Percentiles rank a stretch among this genome's conserved stretches.
Evolutionary conservation across 2,329 filamentous ascomycete genomes (phyloP).

Genomic region (Dactylellina drechsleri): DNA sequence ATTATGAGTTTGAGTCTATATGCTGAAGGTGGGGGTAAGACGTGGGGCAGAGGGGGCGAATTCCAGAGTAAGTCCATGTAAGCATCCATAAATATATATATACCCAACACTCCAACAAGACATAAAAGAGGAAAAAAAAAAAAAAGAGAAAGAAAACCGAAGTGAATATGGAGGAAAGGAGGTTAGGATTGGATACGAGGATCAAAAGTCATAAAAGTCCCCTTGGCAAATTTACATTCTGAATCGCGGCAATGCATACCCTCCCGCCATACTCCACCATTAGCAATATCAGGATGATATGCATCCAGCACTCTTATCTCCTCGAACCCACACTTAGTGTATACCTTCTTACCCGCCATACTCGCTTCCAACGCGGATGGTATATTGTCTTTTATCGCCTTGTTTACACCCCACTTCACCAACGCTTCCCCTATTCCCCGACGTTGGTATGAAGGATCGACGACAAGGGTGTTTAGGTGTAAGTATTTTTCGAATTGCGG

Average conservation of each 20-base stretch:
- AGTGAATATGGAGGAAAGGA: not conserved
- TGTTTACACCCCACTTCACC: constrained; percentile 41
- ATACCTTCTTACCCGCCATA: constrained; percentile 43
- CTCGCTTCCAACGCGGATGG: constrained; percentile 39
- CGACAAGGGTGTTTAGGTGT: constrained; percentile 44
- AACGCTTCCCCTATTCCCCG: constrained; percentile 40
- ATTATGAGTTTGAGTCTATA: constrained; percentile 37
- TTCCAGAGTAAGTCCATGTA: constrained; percentile 33
- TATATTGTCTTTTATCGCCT: constrained; percentile 21
- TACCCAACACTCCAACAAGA: not conserved
- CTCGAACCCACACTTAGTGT: constrained; percentile 40
- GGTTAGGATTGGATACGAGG: constrained; percentile 2
- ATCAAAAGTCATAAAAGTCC: constrained; percentile 48
- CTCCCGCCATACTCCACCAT: constrained; percentile 26
- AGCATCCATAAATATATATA: no score
- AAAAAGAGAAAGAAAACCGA: not conserved
- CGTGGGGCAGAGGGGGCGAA: constrained; percentile 39
- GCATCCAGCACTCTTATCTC: constrained; percentile 27
- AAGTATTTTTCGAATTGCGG: constrained; percentile 37
- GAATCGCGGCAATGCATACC: constrained; percentile 48
- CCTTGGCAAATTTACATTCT: constrained; percentile 37
- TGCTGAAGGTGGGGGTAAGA: constrained; percentile 40
- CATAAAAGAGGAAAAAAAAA: not conserved
- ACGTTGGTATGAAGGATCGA: constrained; percentile 45
- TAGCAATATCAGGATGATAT: constrained; percentile 17